Base-by-base conservation (phyloP, 345 rosid species). In the Eucalyptus microcorys region DNA sequence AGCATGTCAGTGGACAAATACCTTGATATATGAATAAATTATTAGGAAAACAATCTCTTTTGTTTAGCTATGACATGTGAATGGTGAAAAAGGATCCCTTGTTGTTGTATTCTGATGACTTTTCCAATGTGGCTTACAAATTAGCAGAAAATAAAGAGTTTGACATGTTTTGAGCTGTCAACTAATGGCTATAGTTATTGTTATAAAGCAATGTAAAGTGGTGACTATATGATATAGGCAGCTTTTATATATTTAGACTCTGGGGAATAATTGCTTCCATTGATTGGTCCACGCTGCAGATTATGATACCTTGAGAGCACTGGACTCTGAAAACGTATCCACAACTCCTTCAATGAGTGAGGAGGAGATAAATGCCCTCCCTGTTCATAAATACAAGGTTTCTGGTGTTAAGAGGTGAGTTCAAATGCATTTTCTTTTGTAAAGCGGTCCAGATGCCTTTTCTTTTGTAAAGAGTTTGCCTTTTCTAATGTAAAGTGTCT, bases 341-440 rank as follows among this genome's bases (percentile, higher is more conserved):
- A 55, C 96, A 40, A 91, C 90, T 71, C 92, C 88, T 90, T 98
- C 99, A 40, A 97, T 97, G 99, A 98, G 94, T 10, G 99, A 98
- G 88, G 99, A 96, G 92, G 99, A 97, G 96, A 98, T 98, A 89
- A 96, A 96, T 91, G 95, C 96, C 53, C 94, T 97, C 79, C 99
- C 99, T 81, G 95, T 98, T 88, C 98, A 95, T 90, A 94, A 95
- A 91, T 96, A 96, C 88, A 98, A 96, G 93, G 93, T 89, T 68
- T 86, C 94, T 91, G 91, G 92, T 49, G 52, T 89, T 6, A 92
- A 95, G 85, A 93, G 92, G 96, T 96, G 89, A 85, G 83, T 76
- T 21, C 83, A 76, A 76, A 37, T 64, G 19, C 37, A 19, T 64
- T 64, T 64, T 14, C 76, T 64, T 68, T 17, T 68, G 45, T 71